phyloP scores from a whole-genome alignment of 1,284 basidiomycete genomes.

The Cystobasidium sp. region DNA sequence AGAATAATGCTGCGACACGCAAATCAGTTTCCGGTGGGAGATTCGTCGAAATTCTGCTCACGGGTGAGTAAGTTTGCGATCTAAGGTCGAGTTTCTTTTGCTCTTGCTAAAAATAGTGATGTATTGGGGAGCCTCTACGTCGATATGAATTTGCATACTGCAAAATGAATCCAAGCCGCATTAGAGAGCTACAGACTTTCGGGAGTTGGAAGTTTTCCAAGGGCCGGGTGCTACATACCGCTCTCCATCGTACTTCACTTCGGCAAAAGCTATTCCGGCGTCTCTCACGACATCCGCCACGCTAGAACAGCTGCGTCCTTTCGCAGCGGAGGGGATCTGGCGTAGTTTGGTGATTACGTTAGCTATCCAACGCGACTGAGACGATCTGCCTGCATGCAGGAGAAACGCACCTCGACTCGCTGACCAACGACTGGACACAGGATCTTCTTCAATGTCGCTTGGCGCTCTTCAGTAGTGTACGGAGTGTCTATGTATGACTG shows the following conservation, averaged over 20 bases:
- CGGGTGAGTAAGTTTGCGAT: constrained; percentile 71
- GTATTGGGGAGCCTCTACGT: constrained; percentile 58
- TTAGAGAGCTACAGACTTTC: too few species aligned
- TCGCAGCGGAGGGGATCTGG: constrained; percentile 79
- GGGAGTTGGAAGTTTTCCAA: too few species aligned
- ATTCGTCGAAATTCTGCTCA: constrained; percentile 54
- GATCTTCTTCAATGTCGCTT: not conserved
- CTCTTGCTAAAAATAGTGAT: constrained; percentile 85
- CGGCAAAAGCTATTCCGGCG: constrained; percentile 69
- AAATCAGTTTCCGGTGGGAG: constrained; percentile 35
- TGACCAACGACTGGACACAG: constrained; percentile 6
- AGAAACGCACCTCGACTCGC: constrained; percentile 32
- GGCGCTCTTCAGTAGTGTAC: not conserved
- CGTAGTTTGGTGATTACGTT: not conserved
- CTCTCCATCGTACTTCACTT: constrained; percentile 90
- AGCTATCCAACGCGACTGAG: too few species aligned
- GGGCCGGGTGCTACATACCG: constrained; percentile 59
- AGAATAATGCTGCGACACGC: constrained; percentile 64
- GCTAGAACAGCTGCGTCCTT: constrained; percentile 62
- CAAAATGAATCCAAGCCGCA: not conserved
- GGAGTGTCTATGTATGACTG: not conserved
- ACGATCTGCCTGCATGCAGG: not conserved
- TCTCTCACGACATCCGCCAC: constrained; percentile 43
- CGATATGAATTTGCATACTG: constrained; percentile 77
- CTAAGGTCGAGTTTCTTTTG: constrained; percentile 74